Evolutionary conservation across 2,329 filamentous ascomycete genomes (phyloP), one percentile per base, ranked within the genome.

Genomic region (Acrocalymma vagum): DNA sequence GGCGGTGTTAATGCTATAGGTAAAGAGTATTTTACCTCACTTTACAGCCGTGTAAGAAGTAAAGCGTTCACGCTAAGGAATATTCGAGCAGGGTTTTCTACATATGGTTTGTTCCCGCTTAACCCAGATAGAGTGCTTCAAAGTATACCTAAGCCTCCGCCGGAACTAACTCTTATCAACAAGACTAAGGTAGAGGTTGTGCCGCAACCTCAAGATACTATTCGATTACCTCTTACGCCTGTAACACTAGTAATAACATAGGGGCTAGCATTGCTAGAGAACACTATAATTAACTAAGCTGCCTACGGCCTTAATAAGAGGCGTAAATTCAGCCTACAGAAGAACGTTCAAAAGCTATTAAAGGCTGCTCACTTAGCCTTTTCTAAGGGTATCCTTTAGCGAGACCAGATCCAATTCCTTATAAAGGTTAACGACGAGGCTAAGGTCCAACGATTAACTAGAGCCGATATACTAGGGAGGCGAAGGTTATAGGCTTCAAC

Each of bases 121-220:
- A 60, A 63, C 39, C 58, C 43, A 47, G 40, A 59, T 20, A 62
- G 49, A 45, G 60, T 65, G 24, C 53, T 64, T 11, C 53, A 34
- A 48, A 41, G 43, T 51, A 55, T 57, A 23, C 56, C 42, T 15
- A 48, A 48, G 27, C 55, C 36, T 28, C 21, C n/a, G n/a, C n/a
- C n/a, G n/a, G n/a, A n/a, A n/a, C n/a, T n/a, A n/a, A n/a, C n/a
- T n/a, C n/a, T n/a, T 45, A 34, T 34, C 31, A 48, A 37, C 48
- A 36, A 41, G 27, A 34, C 48, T 45, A 21, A 47, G 42, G 32
- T 33, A 24, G 37, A n/a, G n/a, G n/a, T n/a, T n/a, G n/a, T n/a
- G n/a, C n/a, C 48, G 46, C 48, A 31, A 52, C 33, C 24, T 13
- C 45, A 60, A 52, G 30, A 60, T 33, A 30, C n/a, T n/a, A n/a